Evolutionary conservation across 306 rosid species (phyloP), one percentile per base, ranked within the genome.

Genomic region (Castanea crenata): DNA sequence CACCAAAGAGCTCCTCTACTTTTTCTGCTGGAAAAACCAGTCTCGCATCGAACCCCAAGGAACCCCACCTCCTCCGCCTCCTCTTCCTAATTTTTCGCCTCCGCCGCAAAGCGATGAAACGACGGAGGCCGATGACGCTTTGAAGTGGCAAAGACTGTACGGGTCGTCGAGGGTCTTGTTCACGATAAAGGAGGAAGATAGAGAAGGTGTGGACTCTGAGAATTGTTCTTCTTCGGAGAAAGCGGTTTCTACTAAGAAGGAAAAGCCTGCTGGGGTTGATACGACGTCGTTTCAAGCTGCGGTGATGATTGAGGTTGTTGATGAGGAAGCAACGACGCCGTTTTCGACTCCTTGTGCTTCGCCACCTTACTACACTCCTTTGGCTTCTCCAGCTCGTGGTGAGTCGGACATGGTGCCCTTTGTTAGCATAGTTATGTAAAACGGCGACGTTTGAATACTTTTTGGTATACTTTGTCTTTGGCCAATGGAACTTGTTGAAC

Each of bases 311-410:
- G 70, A 49, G 54, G 16, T 49, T 35, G n/a, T 55, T 25, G 88
- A 76, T 10, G 85, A 73, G 1, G 79, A 58, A 8, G 55, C 54
- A 13, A 49, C 78, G 76, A 81, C 91, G 59, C 81, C 91, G 71
- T 88, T 85, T 58, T 41, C 67, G 4, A 85, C 91, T 6, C 91
- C 91, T 4, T 83, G 81, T 72, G 84, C 65, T 78, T 88, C 91
- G 64, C 91, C 91, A 20, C 83, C 80, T 55, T 85, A 80, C 78
- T 82, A 62, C 69, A 85, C 88, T 20, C 91, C 91, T 5, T 71
- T 73, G 29, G 65, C 91, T 3, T 88, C 89, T 32, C 91, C 91
- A 12, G 63, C 72, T 52, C 87, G 88, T 15, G 81, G 64, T 41
- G 46, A 41, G 46, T 41, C 46, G 46, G 41, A 29, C 20, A 63